These are phyloP conservation scores for Cryoendolithus antarcticus DNA, from an alignment of 2,329 filamentous ascomycete species.

Conservation along the genomic window DNA sequence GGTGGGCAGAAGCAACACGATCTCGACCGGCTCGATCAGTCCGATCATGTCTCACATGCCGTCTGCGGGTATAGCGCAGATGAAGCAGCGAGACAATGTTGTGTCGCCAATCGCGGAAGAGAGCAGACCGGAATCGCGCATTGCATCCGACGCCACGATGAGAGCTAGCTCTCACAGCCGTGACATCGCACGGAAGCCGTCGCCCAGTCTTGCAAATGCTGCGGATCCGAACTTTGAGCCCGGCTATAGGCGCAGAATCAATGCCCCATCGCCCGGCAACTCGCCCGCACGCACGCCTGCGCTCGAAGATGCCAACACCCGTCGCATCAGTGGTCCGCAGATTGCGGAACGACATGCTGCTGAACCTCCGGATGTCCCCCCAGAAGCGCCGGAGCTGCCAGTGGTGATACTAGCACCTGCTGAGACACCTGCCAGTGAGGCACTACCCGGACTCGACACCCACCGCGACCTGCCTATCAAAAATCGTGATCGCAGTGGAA, in stretches of 20 bases:
- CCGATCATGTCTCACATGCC: conserved; percentile 52
- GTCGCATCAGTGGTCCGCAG: conserved; percentile 16
- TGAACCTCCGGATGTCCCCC: conserved; percentile 13
- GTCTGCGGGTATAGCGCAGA: conserved; percentile 27
- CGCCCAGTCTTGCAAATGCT: conserved; percentile 27
- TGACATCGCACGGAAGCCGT: conserved; percentile 24
- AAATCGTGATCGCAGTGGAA: conserved; percentile 17
- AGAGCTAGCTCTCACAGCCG: conserved; percentile 18
- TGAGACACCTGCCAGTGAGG: neutral
- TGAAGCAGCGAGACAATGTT: conserved; percentile 26
- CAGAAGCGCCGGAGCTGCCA: conserved; percentile 15
- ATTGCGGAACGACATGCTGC: conserved; percentile 2
- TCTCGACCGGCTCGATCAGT: conserved; percentile 50
- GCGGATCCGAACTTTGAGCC: conserved; percentile 32
- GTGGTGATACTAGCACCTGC: conserved; percentile 11
- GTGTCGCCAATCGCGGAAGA: conserved; percentile 48
- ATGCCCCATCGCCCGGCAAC: conserved; percentile 45
- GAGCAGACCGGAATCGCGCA: conserved; percentile 30
- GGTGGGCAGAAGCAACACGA: conserved; percentile 43
- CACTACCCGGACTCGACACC: neutral
- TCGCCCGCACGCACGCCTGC: conserved; percentile 49
- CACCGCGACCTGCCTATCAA: conserved; percentile 10
- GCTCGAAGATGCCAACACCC: conserved; percentile 29
- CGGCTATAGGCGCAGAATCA: conserved; percentile 45
- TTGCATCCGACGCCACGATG: conserved; percentile 15